Evolutionary conservation across 2,329 filamentous ascomycete genomes (phyloP).

Genomic region (Verticillium isaacii): DNA sequence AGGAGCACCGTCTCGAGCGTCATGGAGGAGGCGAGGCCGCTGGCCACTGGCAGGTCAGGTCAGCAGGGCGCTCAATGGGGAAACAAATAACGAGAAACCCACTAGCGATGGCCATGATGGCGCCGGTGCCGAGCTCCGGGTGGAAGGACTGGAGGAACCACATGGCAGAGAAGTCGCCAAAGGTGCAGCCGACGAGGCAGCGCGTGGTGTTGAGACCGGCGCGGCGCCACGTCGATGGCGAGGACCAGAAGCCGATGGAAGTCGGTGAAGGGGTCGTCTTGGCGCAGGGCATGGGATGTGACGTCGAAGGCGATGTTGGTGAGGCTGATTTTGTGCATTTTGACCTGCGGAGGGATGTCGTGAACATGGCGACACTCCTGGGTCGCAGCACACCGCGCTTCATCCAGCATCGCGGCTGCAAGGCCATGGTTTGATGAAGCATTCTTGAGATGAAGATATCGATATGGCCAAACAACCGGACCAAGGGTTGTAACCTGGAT

Average conservation of each 20-base stretch:
- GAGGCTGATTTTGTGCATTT: background rate
- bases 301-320: background rate
- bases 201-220: conserved; percentile 49
- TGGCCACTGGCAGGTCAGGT: conserved; percentile 34
- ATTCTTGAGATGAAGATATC: too few relatives aligned
- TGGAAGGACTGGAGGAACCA: conserved; percentile 48
- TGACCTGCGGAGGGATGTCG: background rate
- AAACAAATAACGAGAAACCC: conserved; percentile 7
- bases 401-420: background rate
- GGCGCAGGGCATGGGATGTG: background rate
- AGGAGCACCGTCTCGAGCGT: conserved; percentile 48
- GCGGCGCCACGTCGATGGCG: conserved; percentile 36
- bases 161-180: conserved; percentile 51
- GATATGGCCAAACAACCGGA: too few relatives aligned
- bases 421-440: background rate
- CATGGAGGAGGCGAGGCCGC: conserved; percentile 46
- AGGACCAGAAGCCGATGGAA: conserved; percentile 25
- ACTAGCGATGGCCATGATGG: conserved; percentile 50
- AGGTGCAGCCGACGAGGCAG: conserved; percentile 50
- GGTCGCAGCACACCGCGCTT: background rate
- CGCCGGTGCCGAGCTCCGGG: conserved; percentile 38
- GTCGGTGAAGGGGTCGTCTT: background rate
- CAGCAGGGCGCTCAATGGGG: too few relatives aligned
- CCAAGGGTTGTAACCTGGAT: too few relatives aligned
- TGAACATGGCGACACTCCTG: background rate